Conservation (phyloP, 1,284 basidiomycete genomes). For the Ceratobasidium sp. region DNA sequence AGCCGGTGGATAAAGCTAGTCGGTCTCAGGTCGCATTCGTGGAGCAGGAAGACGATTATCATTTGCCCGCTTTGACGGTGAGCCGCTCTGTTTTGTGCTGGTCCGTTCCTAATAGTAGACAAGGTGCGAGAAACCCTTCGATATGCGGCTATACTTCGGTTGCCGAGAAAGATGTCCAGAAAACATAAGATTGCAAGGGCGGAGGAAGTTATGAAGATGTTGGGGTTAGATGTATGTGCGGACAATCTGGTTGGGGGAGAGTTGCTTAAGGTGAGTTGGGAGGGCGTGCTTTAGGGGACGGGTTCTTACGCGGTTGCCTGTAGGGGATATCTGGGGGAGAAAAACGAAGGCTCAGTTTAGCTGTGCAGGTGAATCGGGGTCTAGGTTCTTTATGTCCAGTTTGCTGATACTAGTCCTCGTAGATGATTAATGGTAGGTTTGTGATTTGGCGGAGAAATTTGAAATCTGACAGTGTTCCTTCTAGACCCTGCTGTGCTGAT, state of each 20-base stretch:
- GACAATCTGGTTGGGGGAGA: constrained; percentile 64
- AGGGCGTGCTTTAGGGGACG: no score
- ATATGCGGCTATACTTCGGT: constrained; percentile 62
- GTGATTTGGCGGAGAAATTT: neutral
- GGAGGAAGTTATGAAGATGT: constrained; percentile 61
- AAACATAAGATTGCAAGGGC: constrained; percentile 60
- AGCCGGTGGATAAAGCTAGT: constrained; percentile 50
- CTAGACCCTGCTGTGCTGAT: constrained; percentile 60
- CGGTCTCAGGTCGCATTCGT: constrained; percentile 61
- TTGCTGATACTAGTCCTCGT: neutral
- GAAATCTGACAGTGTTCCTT: neutral
- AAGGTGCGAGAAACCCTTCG: constrained; percentile 59
- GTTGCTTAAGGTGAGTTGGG: constrained; percentile 55
- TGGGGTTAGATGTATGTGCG: constrained; percentile 64
- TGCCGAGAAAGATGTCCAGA: constrained; percentile 58
- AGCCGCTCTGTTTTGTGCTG: constrained; percentile 50
- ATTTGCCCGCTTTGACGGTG: constrained; percentile 61
- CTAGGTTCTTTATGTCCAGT: constrained; percentile 54
- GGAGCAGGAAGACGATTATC: constrained; percentile 64
- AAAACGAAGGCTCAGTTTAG: constrained; percentile 64
- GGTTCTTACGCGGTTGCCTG: neutral
- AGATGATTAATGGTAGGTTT: constrained; percentile 48
- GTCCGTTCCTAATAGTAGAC: neutral
- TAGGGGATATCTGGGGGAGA: constrained; percentile 65
- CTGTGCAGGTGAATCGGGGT: constrained; percentile 58